Conservation (phyloP, 306 rosid species). For the Vigna reflexopilosa region DNA sequence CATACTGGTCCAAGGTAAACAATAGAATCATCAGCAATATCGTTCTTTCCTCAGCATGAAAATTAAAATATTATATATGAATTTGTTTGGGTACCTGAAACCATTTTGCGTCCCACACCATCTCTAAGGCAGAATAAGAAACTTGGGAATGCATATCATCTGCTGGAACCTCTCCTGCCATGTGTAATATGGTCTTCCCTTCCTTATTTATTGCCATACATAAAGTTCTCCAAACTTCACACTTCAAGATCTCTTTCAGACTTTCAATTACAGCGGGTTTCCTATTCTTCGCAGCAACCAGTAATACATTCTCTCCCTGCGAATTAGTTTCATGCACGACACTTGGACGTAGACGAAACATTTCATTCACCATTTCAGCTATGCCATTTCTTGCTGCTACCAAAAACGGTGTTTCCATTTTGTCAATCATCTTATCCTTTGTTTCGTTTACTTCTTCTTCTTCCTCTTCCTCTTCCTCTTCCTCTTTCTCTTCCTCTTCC, state of each 20-base stretch:
- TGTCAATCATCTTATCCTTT: neutral
- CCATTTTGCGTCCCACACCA: conserved; percentile 61
- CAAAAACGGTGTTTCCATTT: conserved; percentile 35
- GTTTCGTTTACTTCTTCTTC: too few relatives aligned
- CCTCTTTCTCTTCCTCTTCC: too few relatives aligned
- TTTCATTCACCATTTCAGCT: conserved; percentile 39
- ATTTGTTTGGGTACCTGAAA: conserved; percentile 41
- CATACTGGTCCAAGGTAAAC: conserved; percentile 34
- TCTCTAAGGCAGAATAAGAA: conserved; percentile 48
- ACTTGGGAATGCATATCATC: conserved; percentile 39
- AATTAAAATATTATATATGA: too few relatives aligned
- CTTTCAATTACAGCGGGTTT: conserved; percentile 36
- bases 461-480: too few relatives aligned
- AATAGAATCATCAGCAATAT: neutral
- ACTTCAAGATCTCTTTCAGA: neutral
- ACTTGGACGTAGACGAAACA: neutral
- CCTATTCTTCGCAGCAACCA: conserved; percentile 40
- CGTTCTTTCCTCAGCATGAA: neutral
- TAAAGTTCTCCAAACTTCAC: conserved; percentile 29
- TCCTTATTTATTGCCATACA: neutral
- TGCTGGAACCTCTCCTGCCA: conserved; percentile 26
- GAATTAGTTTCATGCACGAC: conserved; percentile 35
- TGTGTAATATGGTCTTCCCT: conserved; percentile 36
- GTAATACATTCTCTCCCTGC: conserved; percentile 41
- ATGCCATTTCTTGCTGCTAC: conserved; percentile 48